phyloP scores from a whole-genome alignment of 495 filamentous ascomycete species.

The Aspergillus mulundensis region DNA sequence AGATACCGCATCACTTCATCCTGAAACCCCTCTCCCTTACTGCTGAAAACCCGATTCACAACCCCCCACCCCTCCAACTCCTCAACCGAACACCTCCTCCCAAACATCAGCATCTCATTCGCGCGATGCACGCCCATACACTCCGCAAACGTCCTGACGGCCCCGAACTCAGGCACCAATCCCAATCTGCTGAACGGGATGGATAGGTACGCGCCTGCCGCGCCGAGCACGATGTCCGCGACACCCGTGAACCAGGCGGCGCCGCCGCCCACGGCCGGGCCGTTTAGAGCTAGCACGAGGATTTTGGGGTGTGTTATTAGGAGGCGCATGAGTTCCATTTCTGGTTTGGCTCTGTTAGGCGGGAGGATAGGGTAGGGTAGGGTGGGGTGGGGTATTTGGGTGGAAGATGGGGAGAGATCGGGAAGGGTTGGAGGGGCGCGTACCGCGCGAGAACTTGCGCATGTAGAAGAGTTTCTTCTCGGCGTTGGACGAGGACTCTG shows the following conservation, averaged over 20 bases:
- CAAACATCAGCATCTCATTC: slow-evolving; percentile 22
- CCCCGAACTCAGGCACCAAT: slow-evolving; percentile 18
- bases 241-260: slow-evolving; percentile 24
- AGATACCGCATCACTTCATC: slow-evolving; percentile 12
- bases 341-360: no score
- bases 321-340: slow-evolving; percentile 5
- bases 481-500: no score
- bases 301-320: slow-evolving; percentile 19
- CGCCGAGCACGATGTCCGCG: slow-evolving; percentile 20
- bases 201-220: slow-evolving; percentile 17
- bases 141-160: slow-evolving; percentile 11
- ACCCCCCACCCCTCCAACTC: slow-evolving; percentile 16
- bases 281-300: slow-evolving; percentile 21
- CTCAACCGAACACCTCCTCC: slow-evolving; percentile 14
- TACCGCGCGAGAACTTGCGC: slow-evolving; percentile 9
- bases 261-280: slow-evolving; percentile 19
- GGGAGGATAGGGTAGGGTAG: no score
- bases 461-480: slow-evolving; percentile 11
- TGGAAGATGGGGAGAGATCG: background rate
- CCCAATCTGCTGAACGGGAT: slow-evolving; percentile 21
- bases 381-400: no score
- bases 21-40: slow-evolving; percentile 15
- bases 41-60: slow-evolving; percentile 16
- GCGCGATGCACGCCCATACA: slow-evolving; percentile 21
- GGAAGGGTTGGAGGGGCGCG: background rate